Base-by-base conservation (phyloP, 345 rosid species). In the Bruguiera sexangula region DNA sequence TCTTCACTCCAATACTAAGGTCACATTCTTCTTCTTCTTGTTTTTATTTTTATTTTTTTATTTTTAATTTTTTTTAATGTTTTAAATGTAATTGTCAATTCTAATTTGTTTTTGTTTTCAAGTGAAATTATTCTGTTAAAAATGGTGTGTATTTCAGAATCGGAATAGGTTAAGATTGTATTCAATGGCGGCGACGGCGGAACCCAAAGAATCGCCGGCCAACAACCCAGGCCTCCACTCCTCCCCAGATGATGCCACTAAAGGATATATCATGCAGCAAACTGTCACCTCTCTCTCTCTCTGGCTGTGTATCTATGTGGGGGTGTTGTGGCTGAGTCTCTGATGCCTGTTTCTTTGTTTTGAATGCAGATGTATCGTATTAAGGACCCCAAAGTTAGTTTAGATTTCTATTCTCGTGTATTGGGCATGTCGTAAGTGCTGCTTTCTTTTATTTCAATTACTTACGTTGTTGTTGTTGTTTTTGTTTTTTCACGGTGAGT, bases 341-440 rank as follows among this genome's bases (percentile, higher is more conserved):
- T 68, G 8, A 43, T 9, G 10, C 51, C 32, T 39, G 10, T 27
- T 30, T n/a, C 26, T 51, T 60, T 36, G 15, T 8, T 22, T 13
- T 32, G 6, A 53, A 30, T 72, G 69, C 87, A 95, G 97, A 95
- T 95, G 99, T 88, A 76, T 79, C 88, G 97, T 29, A 86, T 92
- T 71, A 95, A 95, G 85, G 97, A 95, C 76, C 99, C 99, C 5
- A 89, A 89, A 80, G 81, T 76, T 51, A 92, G 96, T 76, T 93
- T 91, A 34, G 96, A 91, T 71, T 94, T 91, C 70, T 91, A 91
- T 78, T 86, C 97, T 75, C 95, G 90, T 63, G 89, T 89, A 21
- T 76, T 94, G 85, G 98, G 98, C 77, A 89, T 94, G 98, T 84
- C 95, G 97, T 94, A 86, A 83, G 98, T 82, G 62, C 30, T 31